These are phyloP conservation scores for Suillus lakei DNA, from an alignment of 768 basidiomycete species.

Conservation along the genomic window DNA sequence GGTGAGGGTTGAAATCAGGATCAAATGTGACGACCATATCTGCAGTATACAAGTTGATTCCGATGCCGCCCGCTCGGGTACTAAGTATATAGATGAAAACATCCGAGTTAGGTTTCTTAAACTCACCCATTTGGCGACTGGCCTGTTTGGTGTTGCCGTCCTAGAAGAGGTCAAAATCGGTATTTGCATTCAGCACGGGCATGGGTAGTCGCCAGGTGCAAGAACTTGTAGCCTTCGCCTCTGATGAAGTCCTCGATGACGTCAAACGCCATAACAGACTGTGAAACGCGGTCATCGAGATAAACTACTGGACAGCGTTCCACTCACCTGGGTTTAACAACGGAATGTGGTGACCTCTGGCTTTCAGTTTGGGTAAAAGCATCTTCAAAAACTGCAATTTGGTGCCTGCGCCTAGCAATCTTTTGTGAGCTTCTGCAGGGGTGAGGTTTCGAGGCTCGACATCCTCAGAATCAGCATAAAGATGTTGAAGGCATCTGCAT, in stretches of 20 bases:
- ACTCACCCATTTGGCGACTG: slow-evolving; percentile 94
- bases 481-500: slow-evolving; percentile 87
- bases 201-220: slow-evolving; percentile 64
- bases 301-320: slow-evolving; percentile 3
- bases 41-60: slow-evolving; percentile 90
- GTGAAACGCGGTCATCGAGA: slow-evolving; percentile 4
- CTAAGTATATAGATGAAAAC: slow-evolving; percentile 91
- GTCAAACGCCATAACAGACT: slow-evolving; percentile 90
- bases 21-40: slow-evolving; percentile 95
- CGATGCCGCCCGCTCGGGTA: slow-evolving; percentile 92
- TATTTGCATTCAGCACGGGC: slow-evolving; percentile 13
- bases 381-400: slow-evolving; percentile 81
- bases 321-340: slow-evolving; percentile 87
- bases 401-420: slow-evolving; percentile 82
- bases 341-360: slow-evolving; percentile 85
- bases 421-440: slow-evolving; percentile 68
- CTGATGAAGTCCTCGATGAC: slow-evolving; percentile 86
- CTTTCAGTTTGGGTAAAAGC: slow-evolving; percentile 82
- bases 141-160: slow-evolving; percentile 89
- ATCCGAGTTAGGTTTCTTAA: slow-evolving; percentile 87
- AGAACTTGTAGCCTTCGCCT: slow-evolving; percentile 80
- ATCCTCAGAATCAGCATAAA: slow-evolving; percentile 79
- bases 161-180: slow-evolving; percentile 41
- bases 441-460: slow-evolving; percentile 75
- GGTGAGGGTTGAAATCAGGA: slow-evolving; percentile 98